phyloP scores from a whole-genome alignment of 345 rosid species.

The Anacardium occidentale region DNA sequence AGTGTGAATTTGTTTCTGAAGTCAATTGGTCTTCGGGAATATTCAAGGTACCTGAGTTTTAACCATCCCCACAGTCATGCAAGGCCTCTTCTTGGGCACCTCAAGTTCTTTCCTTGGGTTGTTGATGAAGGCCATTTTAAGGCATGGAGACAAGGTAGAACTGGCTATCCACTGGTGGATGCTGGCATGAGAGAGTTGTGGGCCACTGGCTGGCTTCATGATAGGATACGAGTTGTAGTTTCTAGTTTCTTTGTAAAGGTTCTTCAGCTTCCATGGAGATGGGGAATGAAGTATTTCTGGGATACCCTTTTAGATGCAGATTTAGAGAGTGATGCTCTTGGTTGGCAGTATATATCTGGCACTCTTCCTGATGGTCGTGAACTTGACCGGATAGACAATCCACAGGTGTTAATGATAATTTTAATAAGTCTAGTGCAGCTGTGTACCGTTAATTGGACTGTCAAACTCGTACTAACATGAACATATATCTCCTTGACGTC shows the following conservation, averaged over 20 bases:
- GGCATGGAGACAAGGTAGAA: conserved; percentile 99
- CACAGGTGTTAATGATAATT: conserved; percentile 49
- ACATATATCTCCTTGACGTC: background rate
- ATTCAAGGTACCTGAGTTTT: conserved; percentile 88
- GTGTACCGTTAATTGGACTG: background rate
- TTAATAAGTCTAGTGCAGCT: conserved; percentile 1
- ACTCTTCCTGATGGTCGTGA: conserved; percentile 93
- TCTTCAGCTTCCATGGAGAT: conserved; percentile 94
- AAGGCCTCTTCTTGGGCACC: conserved; percentile 90
- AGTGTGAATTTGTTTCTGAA: conserved; percentile 90
- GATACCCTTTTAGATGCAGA: conserved; percentile 96
- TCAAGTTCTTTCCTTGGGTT: conserved; percentile 92
- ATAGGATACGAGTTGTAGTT: conserved; percentile 93
- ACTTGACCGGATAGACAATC: conserved; percentile 88
- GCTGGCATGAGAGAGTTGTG: conserved; percentile 99
- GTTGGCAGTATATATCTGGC: conserved; percentile 98
- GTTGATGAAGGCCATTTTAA: conserved; percentile 82
- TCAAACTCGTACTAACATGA: background rate
- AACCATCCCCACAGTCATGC: conserved; percentile 94
- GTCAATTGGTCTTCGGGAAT: conserved; percentile 95
- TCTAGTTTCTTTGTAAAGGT: conserved; percentile 98
- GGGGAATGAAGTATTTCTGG: conserved; percentile 99
- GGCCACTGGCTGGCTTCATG: conserved; percentile 98
- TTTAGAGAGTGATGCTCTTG: conserved; percentile 94
- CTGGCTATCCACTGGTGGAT: conserved; percentile 97